These are phyloP conservation scores for Zymoseptoria ardabiliae DNA, from an alignment of 2,329 filamentous ascomycete genomes.

Conservation along the genomic window DNA sequence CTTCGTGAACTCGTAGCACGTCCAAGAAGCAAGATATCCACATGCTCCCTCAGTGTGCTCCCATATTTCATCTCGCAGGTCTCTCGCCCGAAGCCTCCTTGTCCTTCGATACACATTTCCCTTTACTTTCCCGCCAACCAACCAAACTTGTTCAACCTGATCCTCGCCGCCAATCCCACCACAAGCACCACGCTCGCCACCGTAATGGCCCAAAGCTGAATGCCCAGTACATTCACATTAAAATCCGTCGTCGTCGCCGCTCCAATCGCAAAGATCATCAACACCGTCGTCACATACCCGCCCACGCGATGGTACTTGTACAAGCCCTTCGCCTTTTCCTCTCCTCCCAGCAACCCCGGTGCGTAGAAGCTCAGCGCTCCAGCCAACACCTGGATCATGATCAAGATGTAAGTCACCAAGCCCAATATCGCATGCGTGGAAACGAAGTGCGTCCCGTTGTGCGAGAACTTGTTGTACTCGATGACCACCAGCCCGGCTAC, in stretches of 20 bases:
- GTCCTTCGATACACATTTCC: neutral
- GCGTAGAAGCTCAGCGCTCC: slow-evolving; percentile 77
- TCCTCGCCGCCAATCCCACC: slow-evolving; percentile 65
- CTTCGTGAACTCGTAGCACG: neutral
- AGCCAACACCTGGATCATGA: slow-evolving; percentile 66
- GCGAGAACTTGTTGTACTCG: slow-evolving; percentile 74
- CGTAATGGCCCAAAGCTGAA: slow-evolving; percentile 70
- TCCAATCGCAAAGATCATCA: slow-evolving; percentile 66
- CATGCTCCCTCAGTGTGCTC: neutral
- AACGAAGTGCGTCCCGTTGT: slow-evolving; percentile 64
- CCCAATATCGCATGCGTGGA: slow-evolving; percentile 78
- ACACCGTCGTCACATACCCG: slow-evolving; percentile 65
- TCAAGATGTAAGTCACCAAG: slow-evolving; percentile 61
- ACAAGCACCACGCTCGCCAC: slow-evolving; percentile 60
- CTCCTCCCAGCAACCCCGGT: slow-evolving; percentile 68
- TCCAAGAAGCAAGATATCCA: no score
- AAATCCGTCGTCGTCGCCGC: slow-evolving; percentile 72
- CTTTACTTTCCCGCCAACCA: slow-evolving; percentile 33
- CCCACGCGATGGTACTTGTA: slow-evolving; percentile 83
- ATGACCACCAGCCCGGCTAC: slow-evolving; percentile 62
- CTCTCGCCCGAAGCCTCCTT: neutral
- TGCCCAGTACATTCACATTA: slow-evolving; percentile 58
- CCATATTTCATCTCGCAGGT: neutral
- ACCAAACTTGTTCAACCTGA: slow-evolving; percentile 77
- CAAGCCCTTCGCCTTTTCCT: slow-evolving; percentile 68